Percentiles rank a stretch among this genome's conserved stretches.
Conservation (phyloP, 768 basidiomycete species). For the Collybiopsis luxurians region DNA sequence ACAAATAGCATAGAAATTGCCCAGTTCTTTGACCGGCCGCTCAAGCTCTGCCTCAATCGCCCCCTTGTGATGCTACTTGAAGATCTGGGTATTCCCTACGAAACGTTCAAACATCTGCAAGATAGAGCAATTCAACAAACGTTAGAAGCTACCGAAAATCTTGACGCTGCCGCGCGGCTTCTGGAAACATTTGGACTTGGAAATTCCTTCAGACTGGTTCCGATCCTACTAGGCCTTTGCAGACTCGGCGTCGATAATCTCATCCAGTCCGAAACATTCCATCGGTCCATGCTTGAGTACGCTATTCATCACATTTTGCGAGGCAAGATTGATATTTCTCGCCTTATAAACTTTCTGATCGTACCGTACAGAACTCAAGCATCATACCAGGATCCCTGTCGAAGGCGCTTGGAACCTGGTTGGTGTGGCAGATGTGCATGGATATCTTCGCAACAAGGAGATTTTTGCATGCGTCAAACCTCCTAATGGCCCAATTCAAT, state of each 20-base stretch:
- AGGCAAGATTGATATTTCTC: not conserved
- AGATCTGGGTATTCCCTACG: conserved; percentile 54
- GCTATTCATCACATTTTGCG: conserved; percentile 60
- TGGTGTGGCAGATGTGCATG: conserved; percentile 67
- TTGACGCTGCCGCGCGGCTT: conserved; percentile 43
- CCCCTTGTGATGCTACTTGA: conserved; percentile 67
- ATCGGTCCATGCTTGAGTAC: conserved; percentile 54
- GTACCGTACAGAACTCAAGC: not conserved
- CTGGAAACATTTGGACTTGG: conserved; percentile 60
- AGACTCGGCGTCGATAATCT: conserved; percentile 33
- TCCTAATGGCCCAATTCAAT: conserved; percentile 24
- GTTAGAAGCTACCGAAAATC: conserved; percentile 35
- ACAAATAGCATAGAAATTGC: conserved; percentile 60
- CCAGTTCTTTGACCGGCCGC: conserved; percentile 55
- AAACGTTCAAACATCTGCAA: conserved; percentile 54
- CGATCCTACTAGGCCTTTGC: conserved; percentile 45
- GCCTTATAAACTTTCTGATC: not conserved
- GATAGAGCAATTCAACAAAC: conserved; percentile 49
- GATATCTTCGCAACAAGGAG: conserved; percentile 43
- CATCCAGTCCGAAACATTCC: conserved; percentile 28
- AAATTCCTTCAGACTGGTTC: conserved; percentile 51
- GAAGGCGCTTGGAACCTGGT: conserved; percentile 64
- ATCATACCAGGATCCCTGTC: conserved; percentile 51
- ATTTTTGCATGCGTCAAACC: conserved; percentile 61
- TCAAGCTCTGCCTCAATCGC: conserved; percentile 44